These are phyloP conservation scores for Penicillium sp. DNA, from an alignment of 2,329 filamentous ascomycete species.

Conservation along the genomic window DNA sequence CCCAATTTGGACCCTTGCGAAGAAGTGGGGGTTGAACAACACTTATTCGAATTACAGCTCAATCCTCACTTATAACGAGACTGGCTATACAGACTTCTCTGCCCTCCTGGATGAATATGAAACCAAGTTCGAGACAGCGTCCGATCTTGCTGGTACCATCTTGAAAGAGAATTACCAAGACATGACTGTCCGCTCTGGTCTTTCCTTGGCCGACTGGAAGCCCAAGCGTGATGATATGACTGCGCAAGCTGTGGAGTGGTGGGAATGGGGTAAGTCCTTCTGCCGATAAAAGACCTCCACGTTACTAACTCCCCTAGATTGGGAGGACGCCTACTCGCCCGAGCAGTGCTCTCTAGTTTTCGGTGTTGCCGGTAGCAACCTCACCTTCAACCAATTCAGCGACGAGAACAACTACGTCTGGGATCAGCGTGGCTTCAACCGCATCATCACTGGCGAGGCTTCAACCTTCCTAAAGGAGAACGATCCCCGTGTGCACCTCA, in stretches of 20 bases:
- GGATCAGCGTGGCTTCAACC: slow-evolving; percentile 63
- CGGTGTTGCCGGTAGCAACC: slow-evolving; percentile 57
- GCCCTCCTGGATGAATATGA: slow-evolving; percentile 55
- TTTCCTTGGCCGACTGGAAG: slow-evolving; percentile 64
- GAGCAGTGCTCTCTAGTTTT: slow-evolving; percentile 59
- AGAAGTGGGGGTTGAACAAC: slow-evolving; percentile 46
- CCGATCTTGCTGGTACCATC: slow-evolving; percentile 58
- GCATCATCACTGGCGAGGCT: slow-evolving; percentile 59
- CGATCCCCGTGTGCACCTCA: slow-evolving; percentile 60
- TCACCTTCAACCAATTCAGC: slow-evolving; percentile 64
- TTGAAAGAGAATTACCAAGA: slow-evolving; percentile 63
- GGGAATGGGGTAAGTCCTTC: slow-evolving; percentile 42
- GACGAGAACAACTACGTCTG: slow-evolving; percentile 62
- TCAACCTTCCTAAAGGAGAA: slow-evolving; percentile 56
- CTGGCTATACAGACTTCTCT: slow-evolving; percentile 54
- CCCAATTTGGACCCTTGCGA: slow-evolving; percentile 57
- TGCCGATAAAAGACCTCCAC: too few species aligned
- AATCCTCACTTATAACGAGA: slow-evolving; percentile 62
- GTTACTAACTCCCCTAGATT: slow-evolving; percentile 43
- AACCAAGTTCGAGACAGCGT: slow-evolving; percentile 46
- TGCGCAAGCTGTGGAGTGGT: slow-evolving; percentile 63
- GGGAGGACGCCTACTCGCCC: slow-evolving; percentile 59
- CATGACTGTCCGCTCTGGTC: slow-evolving; percentile 58
- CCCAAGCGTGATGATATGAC: slow-evolving; percentile 41
- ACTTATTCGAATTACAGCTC: slow-evolving; percentile 60